These are phyloP conservation scores for Termitomyces sp. DNA, from an alignment of 1,284 basidiomycete species.

Conservation along the genomic window DNA sequence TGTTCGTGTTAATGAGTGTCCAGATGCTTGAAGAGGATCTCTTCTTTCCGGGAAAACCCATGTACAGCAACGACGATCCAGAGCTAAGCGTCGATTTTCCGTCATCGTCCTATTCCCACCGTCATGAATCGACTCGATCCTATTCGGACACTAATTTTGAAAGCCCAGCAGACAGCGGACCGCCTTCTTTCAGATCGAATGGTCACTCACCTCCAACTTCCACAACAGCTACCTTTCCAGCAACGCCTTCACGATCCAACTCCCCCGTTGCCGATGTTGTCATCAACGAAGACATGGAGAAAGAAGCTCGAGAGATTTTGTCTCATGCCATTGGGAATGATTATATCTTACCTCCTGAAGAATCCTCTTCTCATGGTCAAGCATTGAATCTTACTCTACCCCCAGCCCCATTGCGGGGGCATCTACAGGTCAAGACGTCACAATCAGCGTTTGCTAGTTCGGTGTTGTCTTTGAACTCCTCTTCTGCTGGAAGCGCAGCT, in stretches of 20 bases:
- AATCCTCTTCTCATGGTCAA: neutral
- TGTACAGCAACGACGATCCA: constrained; percentile 23
- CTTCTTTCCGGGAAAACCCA: constrained; percentile 53
- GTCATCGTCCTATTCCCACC: constrained; percentile 12
- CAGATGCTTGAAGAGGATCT: constrained; percentile 71
- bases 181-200: constrained; percentile 7
- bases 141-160: constrained; percentile 6
- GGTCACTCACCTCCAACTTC: constrained; percentile 9
- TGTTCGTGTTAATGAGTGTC: neutral
- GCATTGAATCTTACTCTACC: neutral
- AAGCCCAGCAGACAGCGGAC: constrained; percentile 3
- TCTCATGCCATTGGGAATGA: constrained; percentile 14
- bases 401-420: constrained; percentile 6
- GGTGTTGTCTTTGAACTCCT: constrained; percentile 20
- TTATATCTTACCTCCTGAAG: constrained; percentile 9
- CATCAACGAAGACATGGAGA: constrained; percentile 11
- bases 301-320: constrained; percentile 15
- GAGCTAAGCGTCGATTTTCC: constrained; percentile 16
- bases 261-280: constrained; percentile 10
- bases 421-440: constrained; percentile 7
- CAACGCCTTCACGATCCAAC: constrained; percentile 14
- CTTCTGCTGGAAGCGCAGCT: constrained; percentile 12
- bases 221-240: constrained; percentile 10
- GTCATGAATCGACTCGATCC: constrained; percentile 8
- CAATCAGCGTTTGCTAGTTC: constrained; percentile 17